Percentiles rank a stretch among this genome's conserved stretches.
Conservation (phyloP, 2,329 filamentous ascomycete species). For the Epichloe hybrida region DNA sequence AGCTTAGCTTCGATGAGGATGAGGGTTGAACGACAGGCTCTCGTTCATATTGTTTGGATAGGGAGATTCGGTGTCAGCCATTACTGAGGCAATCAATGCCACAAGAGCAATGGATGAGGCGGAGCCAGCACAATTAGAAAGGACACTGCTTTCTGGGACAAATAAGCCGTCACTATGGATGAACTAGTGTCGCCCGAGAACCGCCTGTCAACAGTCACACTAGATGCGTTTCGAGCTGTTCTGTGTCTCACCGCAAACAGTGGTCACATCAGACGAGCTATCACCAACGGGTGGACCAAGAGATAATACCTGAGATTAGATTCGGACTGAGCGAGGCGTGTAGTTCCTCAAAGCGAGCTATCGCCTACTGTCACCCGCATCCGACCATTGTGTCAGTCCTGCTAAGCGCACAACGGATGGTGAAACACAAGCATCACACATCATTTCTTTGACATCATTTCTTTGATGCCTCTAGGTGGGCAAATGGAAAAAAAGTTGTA, state of each 20-base stretch:
- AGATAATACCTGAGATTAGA: not conserved
- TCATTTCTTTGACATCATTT: constrained; percentile 5
- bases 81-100: not conserved
- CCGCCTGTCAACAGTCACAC: constrained; percentile 1
- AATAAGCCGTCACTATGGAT: not conserved
- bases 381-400: not conserved
- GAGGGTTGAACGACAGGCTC: constrained; percentile 25
- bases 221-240: not conserved
- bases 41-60: not conserved
- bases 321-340: not conserved
- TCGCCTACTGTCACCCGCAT: not conserved
- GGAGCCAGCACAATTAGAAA: not conserved
- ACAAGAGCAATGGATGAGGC: not conserved
- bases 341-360: not conserved
- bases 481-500: constrained; percentile 20
- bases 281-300: not conserved
- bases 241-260: constrained; percentile 3
- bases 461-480: constrained; percentile 20
- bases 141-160: not conserved
- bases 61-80: too few relatives aligned
- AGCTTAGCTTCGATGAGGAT: constrained; percentile 53
- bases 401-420: not conserved
- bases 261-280: not conserved
- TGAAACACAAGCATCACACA: not conserved
- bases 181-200: not conserved